These are phyloP conservation scores for Candida xyloterini DNA, from an alignment of 805 yeast genomes.

Conservation along the genomic window DNA sequence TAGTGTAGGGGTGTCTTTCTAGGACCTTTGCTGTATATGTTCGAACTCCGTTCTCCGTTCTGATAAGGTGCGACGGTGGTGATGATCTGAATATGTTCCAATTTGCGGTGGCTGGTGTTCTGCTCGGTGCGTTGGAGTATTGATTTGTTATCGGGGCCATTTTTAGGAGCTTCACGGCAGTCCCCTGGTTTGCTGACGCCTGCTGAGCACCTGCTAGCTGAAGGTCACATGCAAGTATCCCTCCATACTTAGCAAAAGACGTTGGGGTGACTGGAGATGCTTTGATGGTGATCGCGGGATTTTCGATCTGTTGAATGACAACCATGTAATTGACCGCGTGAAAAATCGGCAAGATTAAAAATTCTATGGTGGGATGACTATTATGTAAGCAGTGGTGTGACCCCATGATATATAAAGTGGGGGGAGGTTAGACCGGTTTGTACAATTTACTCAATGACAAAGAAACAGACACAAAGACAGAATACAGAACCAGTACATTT, in stretches of 20 bases:
- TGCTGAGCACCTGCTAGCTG: constrained; percentile 50
- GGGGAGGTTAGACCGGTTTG: neutral
- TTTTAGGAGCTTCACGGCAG: constrained; percentile 73
- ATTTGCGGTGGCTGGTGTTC: constrained; percentile 53
- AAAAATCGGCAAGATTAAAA: neutral
- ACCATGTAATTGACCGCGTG: constrained; percentile 32
- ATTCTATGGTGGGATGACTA: constrained; percentile 1
- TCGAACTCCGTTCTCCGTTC: constrained; percentile 12
- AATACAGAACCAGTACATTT: constrained; percentile 30
- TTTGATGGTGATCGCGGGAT: constrained; percentile 20
- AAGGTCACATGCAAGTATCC: constrained; percentile 67
- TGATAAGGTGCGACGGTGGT: constrained; percentile 64
- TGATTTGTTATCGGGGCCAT: constrained; percentile 66
- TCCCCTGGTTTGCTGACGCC: constrained; percentile 84
- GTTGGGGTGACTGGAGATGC: constrained; percentile 67
- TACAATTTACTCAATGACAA: constrained; percentile 21
- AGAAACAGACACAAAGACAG: constrained; percentile 20
- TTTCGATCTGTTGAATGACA: constrained; percentile 38
- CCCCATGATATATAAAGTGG: constrained; percentile 7
- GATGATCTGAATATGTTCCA: constrained; percentile 83
- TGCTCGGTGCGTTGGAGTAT: constrained; percentile 46
- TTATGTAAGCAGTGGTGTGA: constrained; percentile 5
- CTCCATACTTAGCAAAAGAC: constrained; percentile 66
- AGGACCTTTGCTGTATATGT: constrained; percentile 61
- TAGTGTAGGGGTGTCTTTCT: constrained; percentile 85